phyloP scores from a whole-genome alignment of 495 filamentous ascomycete genomes.

The Penicillium crystallinum region DNA sequence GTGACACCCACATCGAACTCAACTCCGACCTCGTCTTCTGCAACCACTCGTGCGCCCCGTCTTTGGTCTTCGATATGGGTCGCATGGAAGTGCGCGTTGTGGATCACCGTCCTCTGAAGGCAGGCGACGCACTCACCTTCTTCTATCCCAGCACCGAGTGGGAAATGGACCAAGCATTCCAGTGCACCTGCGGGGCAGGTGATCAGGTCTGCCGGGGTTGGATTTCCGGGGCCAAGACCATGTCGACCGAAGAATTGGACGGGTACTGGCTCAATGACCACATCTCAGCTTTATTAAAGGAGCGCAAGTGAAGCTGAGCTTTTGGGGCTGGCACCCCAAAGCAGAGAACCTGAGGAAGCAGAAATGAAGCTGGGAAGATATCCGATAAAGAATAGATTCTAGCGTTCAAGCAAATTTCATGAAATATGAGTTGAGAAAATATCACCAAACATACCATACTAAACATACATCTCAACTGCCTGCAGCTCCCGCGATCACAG shows the following conservation, averaged over 20 bases:
- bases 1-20: slow-evolving; percentile 60
- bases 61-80: slow-evolving; percentile 64
- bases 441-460: not conserved
- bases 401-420: not conserved
- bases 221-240: slow-evolving; percentile 33
- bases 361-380: not conserved
- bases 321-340: not conserved
- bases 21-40: slow-evolving; percentile 72
- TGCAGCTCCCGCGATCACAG: slow-evolving; percentile 30
- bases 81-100: slow-evolving; percentile 56
- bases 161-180: slow-evolving; percentile 68
- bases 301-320: slow-evolving; percentile 10
- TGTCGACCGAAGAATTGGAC: slow-evolving; percentile 22
- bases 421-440: not conserved
- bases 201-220: slow-evolving; percentile 24
- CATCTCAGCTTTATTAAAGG: slow-evolving; percentile 27
- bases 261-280: slow-evolving; percentile 39
- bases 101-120: slow-evolving; percentile 47
- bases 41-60: slow-evolving; percentile 69
- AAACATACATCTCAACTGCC: slow-evolving; percentile 3
- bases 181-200: slow-evolving; percentile 54
- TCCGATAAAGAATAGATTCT: slow-evolving; percentile 3
- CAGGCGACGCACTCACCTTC: slow-evolving; percentile 65
- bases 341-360: not conserved
- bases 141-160: slow-evolving; percentile 78